Percentiles rank a stretch among this genome's conserved stretches.
These are phyloP conservation scores for Tricholoma matsutake DNA, from an alignment of 768 basidiomycete genomes.

Conservation along the genomic window DNA sequence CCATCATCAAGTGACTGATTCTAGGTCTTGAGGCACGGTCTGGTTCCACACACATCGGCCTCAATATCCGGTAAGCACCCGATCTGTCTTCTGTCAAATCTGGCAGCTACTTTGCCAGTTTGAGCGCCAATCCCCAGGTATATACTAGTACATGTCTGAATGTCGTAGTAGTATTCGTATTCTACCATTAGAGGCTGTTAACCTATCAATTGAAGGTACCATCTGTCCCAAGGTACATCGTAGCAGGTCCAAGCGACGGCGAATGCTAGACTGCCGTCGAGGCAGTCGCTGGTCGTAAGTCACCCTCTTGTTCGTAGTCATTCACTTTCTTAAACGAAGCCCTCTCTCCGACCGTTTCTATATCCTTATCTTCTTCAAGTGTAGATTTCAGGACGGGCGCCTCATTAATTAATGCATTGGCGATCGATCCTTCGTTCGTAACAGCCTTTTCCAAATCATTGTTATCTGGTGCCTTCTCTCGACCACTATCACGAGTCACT, in stretches of 20 bases:
- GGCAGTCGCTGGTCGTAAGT: constrained; percentile 20
- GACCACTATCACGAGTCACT: constrained; percentile 37
- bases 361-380: constrained; percentile 21
- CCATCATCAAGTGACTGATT: not conserved
- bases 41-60: not conserved
- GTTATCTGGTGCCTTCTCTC: constrained; percentile 24
- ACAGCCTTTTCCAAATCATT: constrained; percentile 20
- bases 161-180: not conserved
- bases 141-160: not conserved
- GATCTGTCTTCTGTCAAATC: not conserved
- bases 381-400: constrained; percentile 3
- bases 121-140: not conserved
- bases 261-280: constrained; percentile 11
- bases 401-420: not conserved
- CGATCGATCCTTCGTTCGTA: constrained; percentile 3
- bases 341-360: constrained; percentile 19
- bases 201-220: too few relatives aligned
- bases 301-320: constrained; percentile 12
- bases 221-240: not conserved
- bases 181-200: not conserved
- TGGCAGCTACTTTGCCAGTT: not conserved
- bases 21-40: not conserved
- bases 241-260: not conserved
- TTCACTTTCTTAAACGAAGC: constrained; percentile 18
- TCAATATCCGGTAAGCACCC: not conserved